Conservation (phyloP, 106 monocot species). For the Dendrobium nobile region DNA sequence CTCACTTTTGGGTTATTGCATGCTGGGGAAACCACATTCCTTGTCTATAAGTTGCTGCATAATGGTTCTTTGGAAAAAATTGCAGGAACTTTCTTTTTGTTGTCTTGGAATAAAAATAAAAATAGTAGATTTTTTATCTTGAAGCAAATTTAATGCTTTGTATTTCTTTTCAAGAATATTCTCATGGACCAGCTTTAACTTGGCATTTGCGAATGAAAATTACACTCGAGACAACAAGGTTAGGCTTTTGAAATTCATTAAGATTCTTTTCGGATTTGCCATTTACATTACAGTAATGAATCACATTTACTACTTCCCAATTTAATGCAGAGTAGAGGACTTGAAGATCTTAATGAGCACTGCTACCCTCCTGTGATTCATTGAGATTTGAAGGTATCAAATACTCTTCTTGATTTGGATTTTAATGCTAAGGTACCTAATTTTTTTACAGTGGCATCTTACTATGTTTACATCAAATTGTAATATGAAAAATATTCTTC, state of each 20-base stretch:
- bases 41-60: slow-evolving; percentile 83
- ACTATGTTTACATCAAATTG: not conserved
- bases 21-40: slow-evolving; percentile 47
- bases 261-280: not conserved
- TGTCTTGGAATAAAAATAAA: not conserved
- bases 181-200: slow-evolving; percentile 56
- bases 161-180: slow-evolving; percentile 17
- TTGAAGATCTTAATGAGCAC: slow-evolving; percentile 88
- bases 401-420: slow-evolving; percentile 75
- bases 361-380: slow-evolving; percentile 53
- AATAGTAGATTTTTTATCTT: too few relatives aligned
- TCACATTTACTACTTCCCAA: too few relatives aligned
- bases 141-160: slow-evolving; percentile 6
- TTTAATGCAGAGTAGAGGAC: slow-evolving; percentile 40
- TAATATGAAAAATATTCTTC: too few relatives aligned
- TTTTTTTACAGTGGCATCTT: too few relatives aligned
- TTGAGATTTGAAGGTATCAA: slow-evolving; percentile 90
- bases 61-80: slow-evolving; percentile 72
- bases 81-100: slow-evolving; percentile 49
- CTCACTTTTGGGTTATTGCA: slow-evolving; percentile 71
- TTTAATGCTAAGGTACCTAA: slow-evolving; percentile 75
- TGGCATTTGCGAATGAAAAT: slow-evolving; percentile 97
- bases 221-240: slow-evolving; percentile 47
- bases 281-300: not conserved
- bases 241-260: not conserved